These are phyloP conservation scores for Penicillium sp. DNA, from an alignment of 2,329 filamentous ascomycete genomes.

Conservation along the genomic window DNA sequence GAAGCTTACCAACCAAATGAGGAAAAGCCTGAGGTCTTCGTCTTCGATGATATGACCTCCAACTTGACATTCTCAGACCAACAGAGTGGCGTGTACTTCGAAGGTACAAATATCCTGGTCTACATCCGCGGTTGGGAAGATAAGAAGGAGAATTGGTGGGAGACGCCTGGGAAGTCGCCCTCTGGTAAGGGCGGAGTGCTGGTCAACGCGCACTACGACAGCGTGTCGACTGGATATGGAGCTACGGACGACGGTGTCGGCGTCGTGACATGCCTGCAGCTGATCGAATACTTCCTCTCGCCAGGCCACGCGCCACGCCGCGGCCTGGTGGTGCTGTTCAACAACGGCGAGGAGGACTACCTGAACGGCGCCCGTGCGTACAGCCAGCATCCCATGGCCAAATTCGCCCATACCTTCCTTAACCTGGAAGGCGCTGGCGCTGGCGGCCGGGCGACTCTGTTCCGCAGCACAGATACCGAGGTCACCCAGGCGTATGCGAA, in stretches of 20 bases:
- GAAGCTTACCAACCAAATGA: conserved; percentile 23
- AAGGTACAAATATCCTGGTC: conserved; percentile 88
- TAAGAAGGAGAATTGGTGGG: conserved; percentile 74
- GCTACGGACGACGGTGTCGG: conserved; percentile 94
- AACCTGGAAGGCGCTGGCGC: conserved; percentile 95
- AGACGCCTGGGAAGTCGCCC: conserved; percentile 50
- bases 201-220: conserved; percentile 94
- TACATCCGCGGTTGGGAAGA: conserved; percentile 85
- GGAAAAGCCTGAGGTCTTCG: conserved; percentile 47
- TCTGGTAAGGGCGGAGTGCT: conserved; percentile 74
- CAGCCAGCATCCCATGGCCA: conserved; percentile 76
- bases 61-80: conserved; percentile 72
- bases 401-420: conserved; percentile 81
- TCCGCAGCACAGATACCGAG: conserved; percentile 84
- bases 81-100: conserved; percentile 71
- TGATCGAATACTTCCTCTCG: conserved; percentile 82
- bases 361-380: conserved; percentile 86
- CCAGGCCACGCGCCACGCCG: conserved; percentile 71
- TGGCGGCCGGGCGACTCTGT: conserved; percentile 82
- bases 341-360: conserved; percentile 95
- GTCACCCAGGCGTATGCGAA: conserved; percentile 77
- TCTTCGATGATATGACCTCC: conserved; percentile 77
- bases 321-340: conserved; percentile 82
- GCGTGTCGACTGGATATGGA: conserved; percentile 86
- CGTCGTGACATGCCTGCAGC: conserved; percentile 80